phyloP scores from a whole-genome alignment of 305 asterid genomes.

The Striga hermonthica region DNA sequence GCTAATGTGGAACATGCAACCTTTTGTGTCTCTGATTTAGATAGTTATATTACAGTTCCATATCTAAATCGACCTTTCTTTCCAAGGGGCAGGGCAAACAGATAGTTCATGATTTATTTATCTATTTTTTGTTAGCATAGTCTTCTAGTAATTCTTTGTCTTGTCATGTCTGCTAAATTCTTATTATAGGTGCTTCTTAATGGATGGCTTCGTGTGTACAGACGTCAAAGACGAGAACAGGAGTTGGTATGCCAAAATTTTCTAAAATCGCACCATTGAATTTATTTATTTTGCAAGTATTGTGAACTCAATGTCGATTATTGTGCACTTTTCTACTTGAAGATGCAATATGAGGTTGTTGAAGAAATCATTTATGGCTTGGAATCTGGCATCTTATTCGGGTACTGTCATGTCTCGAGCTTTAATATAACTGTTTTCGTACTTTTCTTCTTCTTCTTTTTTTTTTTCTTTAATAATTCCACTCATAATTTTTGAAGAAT shows the following conservation, averaged over 20 bases:
- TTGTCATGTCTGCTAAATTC: conserved; percentile 24
- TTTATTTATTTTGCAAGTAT: conserved; percentile 1
- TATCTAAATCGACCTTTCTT: neutral
- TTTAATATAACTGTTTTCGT: conserved; percentile 19
- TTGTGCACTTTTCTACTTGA: conserved; percentile 35
- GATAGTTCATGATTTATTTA: neutral
- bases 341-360: conserved; percentile 95
- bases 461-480: too few relatives aligned
- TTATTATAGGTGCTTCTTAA: conserved; percentile 72
- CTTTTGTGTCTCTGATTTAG: too few relatives aligned
- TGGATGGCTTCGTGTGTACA: conserved; percentile 89
- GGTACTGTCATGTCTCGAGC: conserved; percentile 45
- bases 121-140: neutral
- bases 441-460: too few relatives aligned
- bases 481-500: neutral
- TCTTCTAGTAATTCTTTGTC: conserved; percentile 4
- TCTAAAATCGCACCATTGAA: neutral
- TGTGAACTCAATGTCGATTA: conserved; percentile 26
- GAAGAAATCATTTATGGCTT: conserved; percentile 93
- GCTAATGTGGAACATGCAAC: too few relatives aligned
- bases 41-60: too few relatives aligned
- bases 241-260: conserved; percentile 60
- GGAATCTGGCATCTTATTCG: conserved; percentile 94
- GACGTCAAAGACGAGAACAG: conserved; percentile 87
- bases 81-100: neutral